Conservation (phyloP, 176 grass and related monocot genomes). For the Paspalum notatum region DNA sequence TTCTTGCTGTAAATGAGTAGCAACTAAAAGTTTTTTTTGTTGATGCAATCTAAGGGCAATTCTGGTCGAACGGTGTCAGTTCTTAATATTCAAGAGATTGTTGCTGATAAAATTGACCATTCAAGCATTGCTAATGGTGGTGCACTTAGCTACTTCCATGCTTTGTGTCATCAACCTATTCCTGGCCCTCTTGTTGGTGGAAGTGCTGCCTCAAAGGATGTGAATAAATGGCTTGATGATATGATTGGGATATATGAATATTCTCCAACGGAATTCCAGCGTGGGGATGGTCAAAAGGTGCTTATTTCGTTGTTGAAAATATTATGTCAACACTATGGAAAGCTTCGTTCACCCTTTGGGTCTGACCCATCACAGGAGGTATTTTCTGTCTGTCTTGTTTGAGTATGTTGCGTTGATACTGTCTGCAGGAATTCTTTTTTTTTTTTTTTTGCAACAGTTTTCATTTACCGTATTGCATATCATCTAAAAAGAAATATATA, state of each 20-base stretch:
- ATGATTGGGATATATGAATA: slow-evolving; percentile 59
- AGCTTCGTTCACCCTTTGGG: slow-evolving; percentile 94
- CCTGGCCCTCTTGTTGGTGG: slow-evolving; percentile 93
- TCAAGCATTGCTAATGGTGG: slow-evolving; percentile 46
- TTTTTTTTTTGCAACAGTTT: slow-evolving; percentile 1
- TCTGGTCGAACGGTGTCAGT: slow-evolving; percentile 57
- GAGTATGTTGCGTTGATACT: slow-evolving; percentile 13
- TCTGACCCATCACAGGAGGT: slow-evolving; percentile 81
- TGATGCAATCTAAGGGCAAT: slow-evolving; percentile 53
- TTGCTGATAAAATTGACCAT: slow-evolving; percentile 62
- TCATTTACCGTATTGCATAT: neutral
- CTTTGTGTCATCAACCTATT: slow-evolving; percentile 65
- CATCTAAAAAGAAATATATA: neutral
- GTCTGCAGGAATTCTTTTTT: neutral
- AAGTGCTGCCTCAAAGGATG: slow-evolving; percentile 79
- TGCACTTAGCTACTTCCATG: slow-evolving; percentile 67
- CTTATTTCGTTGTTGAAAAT: slow-evolving; percentile 88
- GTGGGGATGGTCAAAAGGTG: slow-evolving; percentile 69
- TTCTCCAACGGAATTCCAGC: slow-evolving; percentile 55
- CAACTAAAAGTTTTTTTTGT: slow-evolving; percentile 39
- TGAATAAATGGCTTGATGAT: slow-evolving; percentile 96
- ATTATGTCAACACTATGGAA: slow-evolving; percentile 88
- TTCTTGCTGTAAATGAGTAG: slow-evolving; percentile 32
- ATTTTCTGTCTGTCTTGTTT: slow-evolving; percentile 34
- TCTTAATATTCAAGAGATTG: slow-evolving; percentile 65